These are phyloP conservation scores for Gossypium thurberi DNA, from an alignment of 345 rosid species.

Conservation along the genomic window DNA sequence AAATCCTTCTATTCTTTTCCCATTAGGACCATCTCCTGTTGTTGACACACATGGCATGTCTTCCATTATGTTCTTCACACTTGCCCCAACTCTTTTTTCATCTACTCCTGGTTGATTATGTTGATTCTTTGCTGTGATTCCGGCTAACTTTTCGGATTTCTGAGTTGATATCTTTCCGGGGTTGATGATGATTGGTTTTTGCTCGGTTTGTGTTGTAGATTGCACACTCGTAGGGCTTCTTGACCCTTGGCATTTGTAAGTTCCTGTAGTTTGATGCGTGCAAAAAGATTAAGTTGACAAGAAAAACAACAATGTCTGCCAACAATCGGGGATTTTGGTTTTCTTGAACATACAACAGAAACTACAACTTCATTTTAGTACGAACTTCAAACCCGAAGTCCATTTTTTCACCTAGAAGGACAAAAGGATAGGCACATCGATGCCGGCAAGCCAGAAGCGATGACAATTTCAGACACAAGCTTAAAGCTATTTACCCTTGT, in stretches of 20 bases:
- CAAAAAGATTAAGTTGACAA: not conserved
- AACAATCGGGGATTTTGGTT: not conserved
- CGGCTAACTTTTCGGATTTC: slow-evolving; percentile 8
- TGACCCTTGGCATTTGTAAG: slow-evolving; percentile 30
- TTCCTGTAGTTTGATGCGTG: slow-evolving; percentile 30
- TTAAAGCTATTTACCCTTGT: not conserved
- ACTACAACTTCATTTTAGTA: too few species aligned
- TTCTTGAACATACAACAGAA: too few species aligned
- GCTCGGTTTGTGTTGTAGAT: slow-evolving; percentile 25
- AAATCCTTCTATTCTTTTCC: slow-evolving; percentile 74
- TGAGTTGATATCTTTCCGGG: slow-evolving; percentile 3
- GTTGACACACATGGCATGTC: slow-evolving; percentile 91
- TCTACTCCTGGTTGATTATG: not conserved
- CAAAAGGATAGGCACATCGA: not conserved
- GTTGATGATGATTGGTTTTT: slow-evolving; percentile 2
- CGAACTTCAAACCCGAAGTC: not conserved
- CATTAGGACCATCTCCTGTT: slow-evolving; percentile 64
- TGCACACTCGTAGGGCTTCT: slow-evolving; percentile 41
- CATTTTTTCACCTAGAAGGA: not conserved
- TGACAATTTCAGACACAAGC: not conserved
- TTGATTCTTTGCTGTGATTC: not conserved
- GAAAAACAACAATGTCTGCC: not conserved
- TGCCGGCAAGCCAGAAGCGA: not conserved
- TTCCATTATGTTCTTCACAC: slow-evolving; percentile 37
- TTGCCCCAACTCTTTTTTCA: slow-evolving; percentile 19